These are phyloP conservation scores for Trichoderma simmonsii DNA, from an alignment of 2,329 filamentous ascomycete species.

Conservation along the genomic window DNA sequence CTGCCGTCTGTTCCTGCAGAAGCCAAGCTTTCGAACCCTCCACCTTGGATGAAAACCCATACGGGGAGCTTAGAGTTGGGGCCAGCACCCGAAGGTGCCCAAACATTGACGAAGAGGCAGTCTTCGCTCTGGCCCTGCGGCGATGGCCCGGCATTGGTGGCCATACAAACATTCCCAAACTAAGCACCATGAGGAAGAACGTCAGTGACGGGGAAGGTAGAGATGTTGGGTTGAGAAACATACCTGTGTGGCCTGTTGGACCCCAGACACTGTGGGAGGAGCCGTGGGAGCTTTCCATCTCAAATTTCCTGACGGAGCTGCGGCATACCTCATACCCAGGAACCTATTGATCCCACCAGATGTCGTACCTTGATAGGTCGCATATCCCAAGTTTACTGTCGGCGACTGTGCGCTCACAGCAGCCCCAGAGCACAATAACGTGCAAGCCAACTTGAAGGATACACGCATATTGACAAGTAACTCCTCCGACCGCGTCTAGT, in stretches of 20 bases:
- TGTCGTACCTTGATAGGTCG: constrained; percentile 13
- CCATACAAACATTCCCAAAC: constrained; percentile 10
- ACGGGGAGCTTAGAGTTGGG: constrained; percentile 36
- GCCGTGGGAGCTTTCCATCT: constrained; percentile 10
- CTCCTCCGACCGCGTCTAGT: background rate
- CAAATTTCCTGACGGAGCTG: constrained; percentile 7
- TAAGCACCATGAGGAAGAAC: background rate
- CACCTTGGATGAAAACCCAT: constrained; percentile 44
- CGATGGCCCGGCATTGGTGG: background rate
- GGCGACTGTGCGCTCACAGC: constrained; percentile 4
- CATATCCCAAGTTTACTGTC: constrained; percentile 4
- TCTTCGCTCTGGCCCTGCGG: constrained; percentile 30
- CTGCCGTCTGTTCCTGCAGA: constrained; percentile 38
- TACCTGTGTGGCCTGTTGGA: constrained; percentile 10
- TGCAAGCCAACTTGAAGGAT: background rate
- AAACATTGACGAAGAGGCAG: constrained; percentile 36
- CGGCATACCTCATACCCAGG: constrained; percentile 32
- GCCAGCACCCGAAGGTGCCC: constrained; percentile 24
- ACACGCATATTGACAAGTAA: background rate
- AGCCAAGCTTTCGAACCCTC: constrained; percentile 36
- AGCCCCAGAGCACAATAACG: background rate
- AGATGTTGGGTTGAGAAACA: background rate
- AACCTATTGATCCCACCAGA: constrained; percentile 28
- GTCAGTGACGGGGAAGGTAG: background rate
- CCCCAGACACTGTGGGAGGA: constrained; percentile 12